phyloP scores from a whole-genome alignment of 2,329 filamentous ascomycete species.

The Alternaria panax region DNA sequence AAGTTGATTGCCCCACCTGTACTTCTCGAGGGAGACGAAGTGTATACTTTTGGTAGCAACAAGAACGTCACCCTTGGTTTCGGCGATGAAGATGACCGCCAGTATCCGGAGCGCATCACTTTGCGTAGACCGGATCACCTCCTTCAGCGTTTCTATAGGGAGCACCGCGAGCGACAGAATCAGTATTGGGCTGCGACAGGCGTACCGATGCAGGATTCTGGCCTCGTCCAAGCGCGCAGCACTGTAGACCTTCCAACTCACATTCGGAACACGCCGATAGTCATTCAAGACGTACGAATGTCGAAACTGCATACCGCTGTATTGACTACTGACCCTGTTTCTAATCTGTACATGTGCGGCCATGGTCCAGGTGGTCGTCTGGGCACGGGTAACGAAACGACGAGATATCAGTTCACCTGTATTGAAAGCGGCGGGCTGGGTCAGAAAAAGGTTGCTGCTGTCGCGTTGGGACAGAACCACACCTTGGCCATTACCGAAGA shows the following conservation, averaged over 20 bases:
- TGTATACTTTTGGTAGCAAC: constrained; percentile 95
- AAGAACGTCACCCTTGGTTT: constrained; percentile 92
- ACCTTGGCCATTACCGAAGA: constrained; percentile 82
- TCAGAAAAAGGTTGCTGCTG: constrained; percentile 75
- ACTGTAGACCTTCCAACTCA: constrained; percentile 72
- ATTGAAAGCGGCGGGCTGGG: constrained; percentile 77
- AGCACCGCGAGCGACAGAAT: constrained; percentile 63
- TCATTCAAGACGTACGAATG: constrained; percentile 82
- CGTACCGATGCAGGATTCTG: constrained; percentile 29
- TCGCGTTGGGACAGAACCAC: constrained; percentile 91
- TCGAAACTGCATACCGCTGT: constrained; percentile 93
- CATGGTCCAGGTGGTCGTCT: constrained; percentile 89
- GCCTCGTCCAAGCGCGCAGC: constrained; percentile 42
- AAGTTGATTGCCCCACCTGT: constrained; percentile 38
- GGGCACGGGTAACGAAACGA: constrained; percentile 88
- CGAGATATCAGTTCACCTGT: constrained; percentile 83
- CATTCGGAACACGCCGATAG: constrained; percentile 73
- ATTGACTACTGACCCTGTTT: constrained; percentile 83
- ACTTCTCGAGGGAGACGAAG: constrained; percentile 74
- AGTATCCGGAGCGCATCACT: constrained; percentile 85
- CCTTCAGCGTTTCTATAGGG: constrained; percentile 74
- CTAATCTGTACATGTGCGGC: constrained; percentile 91
- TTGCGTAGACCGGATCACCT: constrained; percentile 80
- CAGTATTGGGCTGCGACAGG: constrained; percentile 52
- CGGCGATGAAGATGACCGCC: constrained; percentile 93